Evolutionary conservation across 164 flowering plant genomes (phyloP).

Genomic region (Liriodendron chinense): DNA sequence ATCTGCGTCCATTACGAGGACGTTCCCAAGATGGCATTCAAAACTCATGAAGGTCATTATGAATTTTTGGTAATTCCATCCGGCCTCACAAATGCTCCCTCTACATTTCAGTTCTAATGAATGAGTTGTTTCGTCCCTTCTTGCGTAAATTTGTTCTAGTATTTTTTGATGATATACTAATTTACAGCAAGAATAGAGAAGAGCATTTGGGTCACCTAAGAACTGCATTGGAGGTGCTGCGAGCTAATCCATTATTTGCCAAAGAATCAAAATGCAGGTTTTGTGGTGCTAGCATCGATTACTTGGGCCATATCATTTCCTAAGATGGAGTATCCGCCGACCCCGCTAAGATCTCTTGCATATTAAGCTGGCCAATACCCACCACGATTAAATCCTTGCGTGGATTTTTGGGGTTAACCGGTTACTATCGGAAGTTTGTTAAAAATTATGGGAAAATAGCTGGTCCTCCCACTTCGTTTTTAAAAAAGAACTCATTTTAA

Average conservation of each 20-base stretch:
- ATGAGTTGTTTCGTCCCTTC: background rate
- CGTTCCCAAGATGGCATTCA: too few relatives aligned
- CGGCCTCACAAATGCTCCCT: background rate
- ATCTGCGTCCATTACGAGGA: background rate
- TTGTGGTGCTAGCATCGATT: background rate
- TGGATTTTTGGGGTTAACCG: background rate
- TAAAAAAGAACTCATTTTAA: background rate
- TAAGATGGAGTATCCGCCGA: background rate
- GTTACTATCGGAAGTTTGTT: background rate
- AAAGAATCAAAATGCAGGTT: slow-evolving; percentile 8
- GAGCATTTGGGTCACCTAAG: background rate
- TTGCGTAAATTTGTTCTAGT: slow-evolving; percentile 1
- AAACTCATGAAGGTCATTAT: too few relatives aligned
- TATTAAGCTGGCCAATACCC: slow-evolving; percentile 7
- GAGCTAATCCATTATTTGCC: too few relatives aligned
- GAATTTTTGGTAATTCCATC: too few relatives aligned
- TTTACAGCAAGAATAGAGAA: background rate
- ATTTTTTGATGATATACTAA: slow-evolving; percentile 7
- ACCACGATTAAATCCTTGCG: background rate
- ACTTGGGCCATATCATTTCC: slow-evolving; percentile 5
- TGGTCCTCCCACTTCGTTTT: background rate
- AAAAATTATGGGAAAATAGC: background rate
- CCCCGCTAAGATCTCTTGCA: background rate
- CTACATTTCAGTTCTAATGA: slow-evolving; percentile 7
- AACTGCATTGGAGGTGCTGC: too few relatives aligned